phyloP scores from a whole-genome alignment of 257 asterid genomes.

The Fraxinus excelsior region DNA sequence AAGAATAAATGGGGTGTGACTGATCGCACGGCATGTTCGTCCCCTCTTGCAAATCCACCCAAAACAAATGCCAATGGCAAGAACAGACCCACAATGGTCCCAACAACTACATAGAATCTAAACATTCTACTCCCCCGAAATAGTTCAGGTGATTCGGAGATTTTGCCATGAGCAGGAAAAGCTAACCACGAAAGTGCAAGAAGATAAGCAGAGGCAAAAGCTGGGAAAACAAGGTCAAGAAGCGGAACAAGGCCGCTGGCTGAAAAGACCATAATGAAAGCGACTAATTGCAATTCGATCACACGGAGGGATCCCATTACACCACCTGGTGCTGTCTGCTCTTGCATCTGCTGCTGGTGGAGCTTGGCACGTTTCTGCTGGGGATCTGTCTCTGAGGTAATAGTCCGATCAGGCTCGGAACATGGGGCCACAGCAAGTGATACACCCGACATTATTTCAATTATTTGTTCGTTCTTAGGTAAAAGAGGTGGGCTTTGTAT shows the following conservation, averaged over 20 bases:
- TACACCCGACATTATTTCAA: slow-evolving; percentile 58
- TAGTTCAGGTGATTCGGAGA: slow-evolving; percentile 40
- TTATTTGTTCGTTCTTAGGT: background rate
- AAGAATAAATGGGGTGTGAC: slow-evolving; percentile 84
- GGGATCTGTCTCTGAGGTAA: slow-evolving; percentile 1
- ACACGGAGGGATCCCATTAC: slow-evolving; percentile 90
- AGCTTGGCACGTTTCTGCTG: background rate
- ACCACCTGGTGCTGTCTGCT: slow-evolving; percentile 34
- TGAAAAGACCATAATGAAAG: slow-evolving; percentile 88
- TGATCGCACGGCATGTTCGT: slow-evolving; percentile 77
- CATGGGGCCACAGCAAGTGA: slow-evolving; percentile 56
- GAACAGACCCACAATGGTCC: slow-evolving; percentile 73
- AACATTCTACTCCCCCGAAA: slow-evolving; percentile 57
- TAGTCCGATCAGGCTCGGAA: slow-evolving; percentile 26
- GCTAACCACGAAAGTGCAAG: slow-evolving; percentile 59
- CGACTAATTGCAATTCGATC: slow-evolving; percentile 82
- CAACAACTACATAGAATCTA: slow-evolving; percentile 59
- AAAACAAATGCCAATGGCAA: slow-evolving; percentile 85
- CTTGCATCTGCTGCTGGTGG: slow-evolving; percentile 14
- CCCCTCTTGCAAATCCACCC: slow-evolving; percentile 94
- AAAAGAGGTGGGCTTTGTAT: background rate
- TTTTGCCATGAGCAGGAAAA: slow-evolving; percentile 51
- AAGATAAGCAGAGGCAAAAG: slow-evolving; percentile 56
- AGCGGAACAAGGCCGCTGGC: slow-evolving; percentile 83
- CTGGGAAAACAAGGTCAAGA: slow-evolving; percentile 71